These are phyloP conservation scores for Saccharomycopsis microspora DNA, from an alignment of 805 yeast species.

Conservation along the genomic window DNA sequence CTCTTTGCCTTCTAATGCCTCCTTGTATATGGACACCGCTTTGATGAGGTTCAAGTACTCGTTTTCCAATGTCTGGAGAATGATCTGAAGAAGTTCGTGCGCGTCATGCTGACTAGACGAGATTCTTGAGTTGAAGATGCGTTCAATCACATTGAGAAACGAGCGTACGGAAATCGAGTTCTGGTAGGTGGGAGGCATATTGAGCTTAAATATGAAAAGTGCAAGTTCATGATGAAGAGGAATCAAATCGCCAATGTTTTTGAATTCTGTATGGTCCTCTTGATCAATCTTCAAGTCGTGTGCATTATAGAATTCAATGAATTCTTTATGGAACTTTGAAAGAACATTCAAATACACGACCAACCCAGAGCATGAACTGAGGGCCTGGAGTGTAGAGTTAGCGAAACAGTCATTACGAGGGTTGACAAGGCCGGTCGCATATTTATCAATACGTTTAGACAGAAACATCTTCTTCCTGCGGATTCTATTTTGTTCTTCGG, in stretches of 20 bases:
- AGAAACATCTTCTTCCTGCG: conserved; percentile 2
- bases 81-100: conserved; percentile 76
- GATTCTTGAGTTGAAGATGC: conserved; percentile 59
- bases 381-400: conserved; percentile 76
- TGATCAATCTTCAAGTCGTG: not conserved
- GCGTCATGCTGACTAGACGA: conserved; percentile 89
- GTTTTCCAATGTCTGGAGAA: conserved; percentile 64
- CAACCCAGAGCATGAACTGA: conserved; percentile 49
- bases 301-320: not conserved
- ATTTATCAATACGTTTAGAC: conserved; percentile 46
- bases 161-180: conserved; percentile 68
- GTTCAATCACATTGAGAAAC: conserved; percentile 60
- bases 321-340: conserved; percentile 17
- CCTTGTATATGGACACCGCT: conserved; percentile 11
- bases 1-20: conserved; percentile 16
- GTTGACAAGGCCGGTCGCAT: conserved; percentile 77
- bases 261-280: not conserved
- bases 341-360: conserved; percentile 39
- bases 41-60: conserved; percentile 38
- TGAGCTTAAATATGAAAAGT: conserved; percentile 40
- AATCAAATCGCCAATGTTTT: conserved; percentile 20
- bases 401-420: conserved; percentile 87
- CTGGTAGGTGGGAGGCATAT: conserved; percentile 44
- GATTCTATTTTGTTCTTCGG: no score
- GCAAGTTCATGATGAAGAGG: conserved; percentile 51